Percentiles rank a stretch among this genome's conserved stretches.
Conservation (phyloP, 495 filamentous ascomycete genomes). For the Lasiosphaeris hirsuta region DNA sequence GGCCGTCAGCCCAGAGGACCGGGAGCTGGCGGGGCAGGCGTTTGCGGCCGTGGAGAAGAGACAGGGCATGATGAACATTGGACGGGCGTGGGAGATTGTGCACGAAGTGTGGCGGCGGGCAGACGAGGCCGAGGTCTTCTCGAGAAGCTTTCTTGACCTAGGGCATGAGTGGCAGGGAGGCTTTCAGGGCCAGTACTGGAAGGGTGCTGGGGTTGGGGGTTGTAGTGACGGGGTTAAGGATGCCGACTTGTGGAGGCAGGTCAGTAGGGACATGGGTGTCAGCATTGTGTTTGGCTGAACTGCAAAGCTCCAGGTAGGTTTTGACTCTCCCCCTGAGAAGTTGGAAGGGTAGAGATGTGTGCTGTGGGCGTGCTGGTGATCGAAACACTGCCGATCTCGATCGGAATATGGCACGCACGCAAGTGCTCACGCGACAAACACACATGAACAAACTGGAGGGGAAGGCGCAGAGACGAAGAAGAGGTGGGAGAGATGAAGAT, state of each 20-base stretch:
- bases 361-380: neutral
- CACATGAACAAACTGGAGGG: neutral
- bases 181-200: no score
- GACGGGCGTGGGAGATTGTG: constrained; percentile 53
- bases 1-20: constrained; percentile 40
- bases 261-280: constrained; percentile 50
- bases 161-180: neutral
- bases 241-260: constrained; percentile 43
- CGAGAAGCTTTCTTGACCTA: neutral
- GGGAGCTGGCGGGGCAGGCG: constrained; percentile 42
- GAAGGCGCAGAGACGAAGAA: neutral
- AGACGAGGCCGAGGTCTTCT: constrained; percentile 30
- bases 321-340: no score
- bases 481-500: neutral
- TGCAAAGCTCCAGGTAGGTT: neutral
- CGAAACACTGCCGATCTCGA: neutral
- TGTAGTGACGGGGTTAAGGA: constrained; percentile 4
- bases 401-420: neutral
- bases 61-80: constrained; percentile 62
- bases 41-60: constrained; percentile 49
- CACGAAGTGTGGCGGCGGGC: constrained; percentile 55
- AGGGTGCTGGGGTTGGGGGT: neutral
- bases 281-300: constrained; percentile 54
- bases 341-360: neutral
- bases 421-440: no score